These are phyloP conservation scores for Diophrys sp. DNA, from an alignment of 73 alveolate genomes.

Conservation along the genomic window DNA sequence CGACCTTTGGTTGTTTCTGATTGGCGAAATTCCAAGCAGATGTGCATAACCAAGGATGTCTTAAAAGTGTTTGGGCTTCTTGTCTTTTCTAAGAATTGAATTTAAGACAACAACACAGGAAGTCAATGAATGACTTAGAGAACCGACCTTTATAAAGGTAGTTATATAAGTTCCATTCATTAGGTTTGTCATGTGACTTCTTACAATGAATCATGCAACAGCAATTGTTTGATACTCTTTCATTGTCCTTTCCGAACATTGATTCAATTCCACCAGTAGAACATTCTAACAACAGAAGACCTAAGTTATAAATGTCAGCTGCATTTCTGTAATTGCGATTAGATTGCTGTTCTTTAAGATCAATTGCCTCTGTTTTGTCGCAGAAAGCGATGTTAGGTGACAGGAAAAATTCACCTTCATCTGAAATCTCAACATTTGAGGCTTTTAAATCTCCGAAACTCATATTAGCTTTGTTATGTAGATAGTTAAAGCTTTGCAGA, in stretches of 20 bases:
- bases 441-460: not conserved
- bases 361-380: not conserved
- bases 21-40: not conserved
- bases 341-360: not conserved
- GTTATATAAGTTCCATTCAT: not conserved
- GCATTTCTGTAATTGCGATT: too few relatives aligned
- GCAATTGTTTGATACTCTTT: not conserved
- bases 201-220: not conserved
- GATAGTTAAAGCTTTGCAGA: not conserved
- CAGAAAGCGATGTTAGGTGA: not conserved
- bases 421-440: not conserved
- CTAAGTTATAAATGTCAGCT: not conserved
- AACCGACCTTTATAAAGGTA: not conserved
- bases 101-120: not conserved
- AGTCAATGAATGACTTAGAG: not conserved
- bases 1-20: not conserved
- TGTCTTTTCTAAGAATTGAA: not conserved
- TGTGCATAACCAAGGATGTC: not conserved
- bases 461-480: not conserved
- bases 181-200: not conserved
- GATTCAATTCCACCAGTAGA: not conserved
- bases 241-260: not conserved
- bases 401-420: not conserved
- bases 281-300: not conserved
- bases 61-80: not conserved